Conservation (phyloP, 1,139 yeast genomes). For the Pichia sp. region DNA sequence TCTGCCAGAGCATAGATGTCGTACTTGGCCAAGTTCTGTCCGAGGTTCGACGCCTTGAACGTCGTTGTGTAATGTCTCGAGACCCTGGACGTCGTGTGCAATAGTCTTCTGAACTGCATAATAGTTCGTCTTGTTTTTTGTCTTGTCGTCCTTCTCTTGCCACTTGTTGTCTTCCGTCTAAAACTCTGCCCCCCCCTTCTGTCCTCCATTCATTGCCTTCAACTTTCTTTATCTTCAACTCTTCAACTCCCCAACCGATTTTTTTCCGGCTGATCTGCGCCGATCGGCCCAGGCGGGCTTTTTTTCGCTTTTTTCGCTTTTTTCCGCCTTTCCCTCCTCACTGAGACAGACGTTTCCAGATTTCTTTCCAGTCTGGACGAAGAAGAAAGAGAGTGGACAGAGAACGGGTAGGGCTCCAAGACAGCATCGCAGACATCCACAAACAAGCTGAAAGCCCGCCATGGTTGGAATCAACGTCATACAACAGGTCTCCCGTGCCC, state of each 20-base stretch:
- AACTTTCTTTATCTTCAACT: neutral
- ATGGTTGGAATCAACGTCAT: constrained; percentile 43
- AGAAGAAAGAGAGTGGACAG: neutral
- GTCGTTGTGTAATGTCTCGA: constrained; percentile 25
- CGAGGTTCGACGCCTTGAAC: constrained; percentile 32
- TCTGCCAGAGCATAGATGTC: constrained; percentile 36
- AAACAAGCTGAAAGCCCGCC: neutral
- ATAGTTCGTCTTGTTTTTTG: neutral
- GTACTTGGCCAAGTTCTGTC: constrained; percentile 33
- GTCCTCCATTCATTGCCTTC: neutral
- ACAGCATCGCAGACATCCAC: neutral
- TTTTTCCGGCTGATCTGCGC: neutral
- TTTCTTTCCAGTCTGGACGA: neutral
- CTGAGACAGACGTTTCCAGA: neutral
- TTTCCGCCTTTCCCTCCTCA: neutral
- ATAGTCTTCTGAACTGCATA: constrained; percentile 9
- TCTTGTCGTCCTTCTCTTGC: neutral
- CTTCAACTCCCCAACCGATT: neutral
- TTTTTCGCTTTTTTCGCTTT: neutral
- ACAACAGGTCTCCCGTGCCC: constrained; percentile 50
- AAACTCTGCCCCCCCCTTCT: too few species aligned
- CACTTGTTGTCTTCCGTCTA: neutral
- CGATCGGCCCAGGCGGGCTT: neutral
- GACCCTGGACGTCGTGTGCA: constrained; percentile 10
- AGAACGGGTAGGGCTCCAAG: neutral